A percentile compares a stretch with the other conserved stretches of the same genome.
These are phyloP conservation scores for Collybiopsis luxurians DNA, from an alignment of 768 basidiomycete species.

Conservation along the genomic window DNA sequence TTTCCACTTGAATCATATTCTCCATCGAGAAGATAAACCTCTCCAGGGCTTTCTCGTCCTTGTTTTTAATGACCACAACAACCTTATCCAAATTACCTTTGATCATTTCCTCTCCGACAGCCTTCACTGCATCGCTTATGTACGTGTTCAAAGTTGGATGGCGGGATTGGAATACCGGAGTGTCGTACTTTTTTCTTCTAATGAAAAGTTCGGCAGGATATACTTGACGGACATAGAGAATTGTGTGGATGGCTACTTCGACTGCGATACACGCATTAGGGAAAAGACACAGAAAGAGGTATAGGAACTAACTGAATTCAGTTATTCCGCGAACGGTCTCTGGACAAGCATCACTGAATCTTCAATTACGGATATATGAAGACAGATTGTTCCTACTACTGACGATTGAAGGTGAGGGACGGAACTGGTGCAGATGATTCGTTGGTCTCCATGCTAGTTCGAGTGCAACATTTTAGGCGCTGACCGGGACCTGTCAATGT, in stretches of 20 bases:
- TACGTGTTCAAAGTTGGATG: conserved; percentile 88
- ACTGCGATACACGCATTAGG: conserved; percentile 45
- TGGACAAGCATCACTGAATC: conserved; percentile 20
- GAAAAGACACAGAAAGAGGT: neutral
- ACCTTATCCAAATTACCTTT: conserved; percentile 82
- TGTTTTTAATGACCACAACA: conserved; percentile 81
- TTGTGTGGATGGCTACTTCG: conserved; percentile 90
- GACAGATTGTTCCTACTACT: conserved; percentile 11
- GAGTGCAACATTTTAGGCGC: neutral
- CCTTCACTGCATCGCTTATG: conserved; percentile 82
- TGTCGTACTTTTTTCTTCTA: conserved; percentile 85
- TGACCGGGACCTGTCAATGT: no score
- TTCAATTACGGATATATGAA: neutral
- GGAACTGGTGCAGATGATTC: neutral
- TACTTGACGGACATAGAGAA: conserved; percentile 86
- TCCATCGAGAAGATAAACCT: conserved; percentile 88
- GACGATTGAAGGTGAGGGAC: conserved; percentile 37
- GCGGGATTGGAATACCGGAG: conserved; percentile 90
- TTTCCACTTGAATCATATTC: conserved; percentile 71
- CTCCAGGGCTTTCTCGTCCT: conserved; percentile 79
- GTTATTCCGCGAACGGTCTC: conserved; percentile 64
- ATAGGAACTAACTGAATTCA: conserved; percentile 60
- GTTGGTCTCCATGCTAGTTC: neutral
- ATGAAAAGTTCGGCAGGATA: conserved; percentile 90
- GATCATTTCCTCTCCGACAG: conserved; percentile 72